A percentile compares a stretch with the other conserved stretches of the same genome.
Evolutionary conservation across 202 grass and related monocot species (phyloP).

Genomic region (Dendrocalamus latiflorus): DNA sequence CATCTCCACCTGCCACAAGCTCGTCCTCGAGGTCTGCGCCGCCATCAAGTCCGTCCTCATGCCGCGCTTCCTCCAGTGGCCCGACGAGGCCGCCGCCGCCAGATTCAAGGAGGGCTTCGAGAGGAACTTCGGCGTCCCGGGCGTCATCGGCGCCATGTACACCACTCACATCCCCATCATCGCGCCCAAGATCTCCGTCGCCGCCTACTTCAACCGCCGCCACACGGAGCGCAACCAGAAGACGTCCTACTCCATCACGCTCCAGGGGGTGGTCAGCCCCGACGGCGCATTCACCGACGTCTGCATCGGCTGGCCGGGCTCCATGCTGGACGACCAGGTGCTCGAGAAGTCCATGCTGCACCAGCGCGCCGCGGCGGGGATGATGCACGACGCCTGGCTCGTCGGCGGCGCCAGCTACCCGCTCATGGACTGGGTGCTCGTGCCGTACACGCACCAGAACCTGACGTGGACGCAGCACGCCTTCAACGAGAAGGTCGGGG

Average conservation of each 20-base stretch:
- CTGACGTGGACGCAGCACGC: conserved; percentile 92
- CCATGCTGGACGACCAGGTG: conserved; percentile 90
- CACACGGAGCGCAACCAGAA: conserved; percentile 98
- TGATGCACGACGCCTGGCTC: conserved; percentile 67
- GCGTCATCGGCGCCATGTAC: conserved; percentile 78
- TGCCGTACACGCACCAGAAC: conserved; percentile 92
- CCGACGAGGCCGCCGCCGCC: conserved; percentile 27
- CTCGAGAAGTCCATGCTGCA: conserved; percentile 79
- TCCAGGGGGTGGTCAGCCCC: conserved; percentile 76
- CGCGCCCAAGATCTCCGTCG: conserved; percentile 86
- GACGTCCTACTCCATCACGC: conserved; percentile 95
- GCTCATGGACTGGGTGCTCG: conserved; percentile 87
- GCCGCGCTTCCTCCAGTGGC: conserved; percentile 91
- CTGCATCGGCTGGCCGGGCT: conserved; percentile 92
- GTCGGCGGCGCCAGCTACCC: conserved; percentile 78
- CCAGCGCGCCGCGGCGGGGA: conserved; percentile 75
- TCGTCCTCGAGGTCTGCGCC: conserved; percentile 85
- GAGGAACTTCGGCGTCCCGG: conserved; percentile 38
- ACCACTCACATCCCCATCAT: conserved; percentile 97
- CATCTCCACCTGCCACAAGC: conserved; percentile 97
- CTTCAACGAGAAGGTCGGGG: conserved; percentile 87
- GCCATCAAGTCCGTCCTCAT: conserved; percentile 86
- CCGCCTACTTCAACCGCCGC: conserved; percentile 86
- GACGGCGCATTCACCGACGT: conserved; percentile 85
- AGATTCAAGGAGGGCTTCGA: conserved; percentile 52